These are phyloP conservation scores for Pythium angustatum DNA, from an alignment of 352 stramenopile species.

Conservation along the genomic window DNA sequence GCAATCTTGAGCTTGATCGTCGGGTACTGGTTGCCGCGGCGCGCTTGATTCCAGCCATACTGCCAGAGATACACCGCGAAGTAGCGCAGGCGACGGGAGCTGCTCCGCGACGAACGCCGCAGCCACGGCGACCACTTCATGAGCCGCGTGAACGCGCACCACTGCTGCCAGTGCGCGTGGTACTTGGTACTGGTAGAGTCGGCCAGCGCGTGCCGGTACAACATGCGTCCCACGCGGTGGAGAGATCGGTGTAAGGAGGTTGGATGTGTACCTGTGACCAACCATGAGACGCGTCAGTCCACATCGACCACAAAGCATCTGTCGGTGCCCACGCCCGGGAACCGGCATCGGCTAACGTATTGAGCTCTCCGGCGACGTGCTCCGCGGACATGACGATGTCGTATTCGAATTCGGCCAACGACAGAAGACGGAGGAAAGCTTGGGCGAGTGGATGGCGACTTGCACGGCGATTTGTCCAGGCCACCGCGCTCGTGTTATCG, in stretches of 20 bases:
- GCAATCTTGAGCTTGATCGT: slow-evolving; percentile 31
- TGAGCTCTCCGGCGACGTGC: slow-evolving; percentile 26
- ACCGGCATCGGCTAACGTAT: slow-evolving; percentile 22
- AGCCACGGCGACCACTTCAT: slow-evolving; percentile 24
- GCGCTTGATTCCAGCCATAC: slow-evolving; percentile 19
- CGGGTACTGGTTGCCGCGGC: slow-evolving; percentile 15
- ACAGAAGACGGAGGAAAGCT: slow-evolving; percentile 16
- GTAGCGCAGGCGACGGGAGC: slow-evolving; percentile 1
- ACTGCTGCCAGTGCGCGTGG: slow-evolving; percentile 14
- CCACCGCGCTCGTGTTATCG: slow-evolving; percentile 13
- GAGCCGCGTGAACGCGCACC: slow-evolving; percentile 8
- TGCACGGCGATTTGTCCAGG: background rate
- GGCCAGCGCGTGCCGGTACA: slow-evolving; percentile 13
- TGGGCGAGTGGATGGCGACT: background rate
- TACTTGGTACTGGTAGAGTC: slow-evolving; percentile 24
- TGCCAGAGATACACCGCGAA: slow-evolving; percentile 29
- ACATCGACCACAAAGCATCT: slow-evolving; percentile 1
- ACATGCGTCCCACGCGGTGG: slow-evolving; percentile 16
- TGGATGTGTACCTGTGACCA: slow-evolving; percentile 18
- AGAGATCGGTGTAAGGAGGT: slow-evolving; percentile 27
- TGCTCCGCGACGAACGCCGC: background rate
- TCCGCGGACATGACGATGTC: slow-evolving; percentile 16
- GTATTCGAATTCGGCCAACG: slow-evolving; percentile 28
- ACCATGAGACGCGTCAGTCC: slow-evolving; percentile 23
- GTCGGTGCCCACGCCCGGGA: slow-evolving; percentile 23